Base-by-base conservation (phyloP, 108 stramenopile genomes). In the Stephanodiscus triporus region DNA sequence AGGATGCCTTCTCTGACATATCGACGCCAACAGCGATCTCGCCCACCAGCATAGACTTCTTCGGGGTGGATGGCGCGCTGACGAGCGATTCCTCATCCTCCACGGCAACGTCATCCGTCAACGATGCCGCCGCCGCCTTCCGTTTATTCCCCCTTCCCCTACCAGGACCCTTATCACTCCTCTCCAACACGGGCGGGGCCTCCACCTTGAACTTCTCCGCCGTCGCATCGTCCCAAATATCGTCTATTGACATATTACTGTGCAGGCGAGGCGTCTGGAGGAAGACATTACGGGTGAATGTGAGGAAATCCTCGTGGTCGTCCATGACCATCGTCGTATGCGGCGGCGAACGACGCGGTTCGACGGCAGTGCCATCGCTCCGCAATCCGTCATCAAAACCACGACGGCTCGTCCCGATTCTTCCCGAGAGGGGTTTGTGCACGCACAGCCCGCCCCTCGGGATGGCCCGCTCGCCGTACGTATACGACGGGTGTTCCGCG, bases 231-330 rank as follows among this genome's bases (percentile, higher is more conserved):
- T 80, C 78, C 78, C 78, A 80, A 63, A 80, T 69, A 6, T 66
- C 57, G 40, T 80, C 78, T 61, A 80, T 73, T 14, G 57, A 51
- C 32, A 73, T 27, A 2, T 71, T 72, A 59, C 78, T 62, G 23
- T 59, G 29, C 53, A 68, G 78, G 37, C 71, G 78, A 57, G 78
- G 78, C 24, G 78, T 80, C 66, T 80, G 78, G 36, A 80, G 43
- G 38, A 73, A 80, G 6, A 80, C n/a, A 38, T 80, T 80, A 3
- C 78, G 66, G 10, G 78, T 58, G 38, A 73, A 80, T 6, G 51
- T 73, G 0, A 80, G 57, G 11, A 62, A 80, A 13, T 80, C 78
- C 34, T 80, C 78, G 19, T 68, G 72, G 1, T 63, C 50, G 53
- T 80, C 54, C 19, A 61, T 42, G 22, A 20, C 53, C 26, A 23